A percentile compares a stretch with the other conserved stretches of the same genome.
Conservation (phyloP, 2,329 filamentous ascomycete genomes). For the Alternaria ventricosa region DNA sequence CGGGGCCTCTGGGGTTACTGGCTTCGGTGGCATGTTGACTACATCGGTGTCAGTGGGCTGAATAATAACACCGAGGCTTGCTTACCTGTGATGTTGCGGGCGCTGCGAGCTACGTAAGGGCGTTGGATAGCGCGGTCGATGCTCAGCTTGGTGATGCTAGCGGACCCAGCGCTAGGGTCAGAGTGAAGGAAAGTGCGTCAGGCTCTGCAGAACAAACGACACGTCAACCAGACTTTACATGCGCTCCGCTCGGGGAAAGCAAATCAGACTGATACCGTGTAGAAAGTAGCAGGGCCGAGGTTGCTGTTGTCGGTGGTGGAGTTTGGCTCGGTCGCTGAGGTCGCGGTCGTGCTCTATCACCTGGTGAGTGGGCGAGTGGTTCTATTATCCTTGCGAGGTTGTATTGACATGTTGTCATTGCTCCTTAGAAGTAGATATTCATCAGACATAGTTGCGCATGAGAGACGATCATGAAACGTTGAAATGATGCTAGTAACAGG, state of each 20-base stretch:
- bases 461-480: not conserved
- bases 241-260: not conserved
- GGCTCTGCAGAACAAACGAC: not conserved
- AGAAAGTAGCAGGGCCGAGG: not conserved
- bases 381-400: too few species aligned
- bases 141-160: not conserved
- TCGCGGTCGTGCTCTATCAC: not conserved
- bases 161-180: not conserved
- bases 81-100: not conserved
- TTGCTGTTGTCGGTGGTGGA: not conserved
- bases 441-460: not conserved
- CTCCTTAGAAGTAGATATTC: not conserved
- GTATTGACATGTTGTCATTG: too few species aligned
- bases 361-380: too few species aligned
- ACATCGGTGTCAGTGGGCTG: not conserved
- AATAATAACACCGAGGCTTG: fast-evolving
- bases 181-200: not conserved
- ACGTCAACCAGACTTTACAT: not conserved
- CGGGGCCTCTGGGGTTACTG: not conserved
- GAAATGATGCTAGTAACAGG: not conserved
- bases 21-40: not conserved
- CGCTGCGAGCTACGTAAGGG: too few species aligned
- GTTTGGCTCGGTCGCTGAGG: not conserved
- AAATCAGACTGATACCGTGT: not conserved
- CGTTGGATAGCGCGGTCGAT: not conserved